Evolutionary conservation across 1,284 basidiomycete genomes (phyloP).

Genomic region (Ganoderma meredithae): DNA sequence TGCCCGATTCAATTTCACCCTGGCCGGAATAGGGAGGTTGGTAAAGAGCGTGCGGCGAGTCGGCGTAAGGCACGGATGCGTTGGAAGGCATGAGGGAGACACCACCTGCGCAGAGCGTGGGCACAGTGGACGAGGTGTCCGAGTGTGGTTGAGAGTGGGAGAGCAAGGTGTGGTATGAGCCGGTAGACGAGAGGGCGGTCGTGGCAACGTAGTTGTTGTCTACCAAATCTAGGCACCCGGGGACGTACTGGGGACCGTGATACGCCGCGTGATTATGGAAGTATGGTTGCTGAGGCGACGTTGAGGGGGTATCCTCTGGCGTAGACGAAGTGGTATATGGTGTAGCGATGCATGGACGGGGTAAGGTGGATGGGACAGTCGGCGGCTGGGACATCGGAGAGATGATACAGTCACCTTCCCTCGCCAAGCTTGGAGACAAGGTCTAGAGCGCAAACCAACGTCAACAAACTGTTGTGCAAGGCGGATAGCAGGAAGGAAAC

Average conservation of each 20-base stretch:
- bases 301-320: slow-evolving; percentile 2
- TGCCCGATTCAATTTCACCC: slow-evolving; percentile 13
- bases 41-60: slow-evolving; percentile 21
- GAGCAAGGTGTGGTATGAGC: slow-evolving; percentile 24
- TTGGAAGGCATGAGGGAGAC: slow-evolving; percentile 20
- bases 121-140: slow-evolving; percentile 23
- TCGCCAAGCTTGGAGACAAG: slow-evolving; percentile 20
- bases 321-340: slow-evolving; percentile 25
- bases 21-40: slow-evolving; percentile 20
- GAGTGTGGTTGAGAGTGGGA: slow-evolving; percentile 17
- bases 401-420: slow-evolving; percentile 16
- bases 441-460: slow-evolving; percentile 16
- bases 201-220: slow-evolving; percentile 25
- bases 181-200: slow-evolving; percentile 10
- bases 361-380: slow-evolving; percentile 13
- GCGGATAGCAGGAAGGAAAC: slow-evolving; percentile 42
- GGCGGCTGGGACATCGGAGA: slow-evolving; percentile 18
- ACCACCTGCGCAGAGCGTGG: slow-evolving; percentile 20
- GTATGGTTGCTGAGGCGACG: slow-evolving; percentile 24
- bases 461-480: slow-evolving; percentile 5
- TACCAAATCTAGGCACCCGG: slow-evolving; percentile 15
- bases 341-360: slow-evolving; percentile 16
- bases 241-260: slow-evolving; percentile 20
- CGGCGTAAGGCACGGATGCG: slow-evolving; percentile 21
- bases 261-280: slow-evolving; percentile 22